Evolutionary conservation across 2,329 filamentous ascomycete species (phyloP).

Genomic region (Scopulariopsis brevicaulis): DNA sequence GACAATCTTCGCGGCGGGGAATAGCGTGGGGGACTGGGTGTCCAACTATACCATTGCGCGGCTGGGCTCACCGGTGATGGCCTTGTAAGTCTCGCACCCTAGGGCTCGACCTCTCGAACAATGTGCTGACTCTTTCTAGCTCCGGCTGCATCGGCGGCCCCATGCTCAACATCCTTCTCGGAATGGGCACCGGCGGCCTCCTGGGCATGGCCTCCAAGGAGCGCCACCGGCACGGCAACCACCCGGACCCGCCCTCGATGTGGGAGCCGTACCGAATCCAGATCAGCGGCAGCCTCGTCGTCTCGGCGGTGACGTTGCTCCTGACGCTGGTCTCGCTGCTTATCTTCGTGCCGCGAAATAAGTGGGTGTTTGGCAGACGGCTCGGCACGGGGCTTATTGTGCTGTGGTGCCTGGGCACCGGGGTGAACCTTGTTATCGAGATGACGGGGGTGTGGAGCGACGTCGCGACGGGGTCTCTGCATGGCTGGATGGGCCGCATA

Average conservation of each 20-base stretch:
- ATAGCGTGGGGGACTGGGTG: constrained; percentile 87
- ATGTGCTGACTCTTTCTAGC: constrained; percentile 17
- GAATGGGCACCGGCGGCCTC: constrained; percentile 81
- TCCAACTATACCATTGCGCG: constrained; percentile 90
- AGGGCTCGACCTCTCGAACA: background rate
- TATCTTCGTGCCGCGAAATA: constrained; percentile 71
- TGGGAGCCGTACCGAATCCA: constrained; percentile 75
- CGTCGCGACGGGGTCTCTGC: constrained; percentile 9
- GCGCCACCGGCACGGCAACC: constrained; percentile 51
- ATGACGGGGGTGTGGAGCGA: constrained; percentile 42
- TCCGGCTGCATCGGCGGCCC: constrained; percentile 97
- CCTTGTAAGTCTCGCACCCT: constrained; percentile 38
- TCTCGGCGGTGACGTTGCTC: constrained; percentile 75
- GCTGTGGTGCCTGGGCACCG: constrained; percentile 71
- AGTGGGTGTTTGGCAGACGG: constrained; percentile 71
- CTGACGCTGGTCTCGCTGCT: constrained; percentile 69
- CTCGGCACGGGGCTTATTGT: constrained; percentile 74
- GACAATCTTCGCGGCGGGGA: constrained; percentile 93
- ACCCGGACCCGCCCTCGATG: constrained; percentile 50
- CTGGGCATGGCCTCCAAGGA: constrained; percentile 74
- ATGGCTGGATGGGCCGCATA: background rate
- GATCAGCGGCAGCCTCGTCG: constrained; percentile 73
- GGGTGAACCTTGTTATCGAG: constrained; percentile 74
- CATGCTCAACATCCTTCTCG: constrained; percentile 93
- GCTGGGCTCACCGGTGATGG: constrained; percentile 95